phyloP scores from a whole-genome alignment of 164 flowering plant species.

The Sedum album region DNA sequence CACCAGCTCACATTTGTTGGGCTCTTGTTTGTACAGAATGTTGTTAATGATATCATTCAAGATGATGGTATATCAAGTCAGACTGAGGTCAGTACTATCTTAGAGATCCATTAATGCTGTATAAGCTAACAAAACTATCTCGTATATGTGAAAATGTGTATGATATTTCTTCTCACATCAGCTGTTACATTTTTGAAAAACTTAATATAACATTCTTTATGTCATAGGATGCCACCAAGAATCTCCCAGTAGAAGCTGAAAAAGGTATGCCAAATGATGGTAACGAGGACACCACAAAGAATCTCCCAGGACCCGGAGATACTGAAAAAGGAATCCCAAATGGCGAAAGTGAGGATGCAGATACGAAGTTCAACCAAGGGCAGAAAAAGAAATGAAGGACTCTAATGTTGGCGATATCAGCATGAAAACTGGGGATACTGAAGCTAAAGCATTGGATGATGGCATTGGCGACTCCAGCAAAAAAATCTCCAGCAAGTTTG shows the following conservation, averaged over 20 bases:
- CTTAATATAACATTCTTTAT: background rate
- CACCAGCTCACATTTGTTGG: background rate
- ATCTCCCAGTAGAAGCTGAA: too few relatives aligned
- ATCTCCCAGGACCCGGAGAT: background rate
- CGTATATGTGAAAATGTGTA: too few relatives aligned
- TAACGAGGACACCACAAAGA: too few relatives aligned
- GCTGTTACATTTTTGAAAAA: background rate
- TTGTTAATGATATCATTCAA: background rate
- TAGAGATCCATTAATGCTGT: too few relatives aligned
- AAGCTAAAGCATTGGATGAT: background rate
- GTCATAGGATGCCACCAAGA: conserved; percentile 1
- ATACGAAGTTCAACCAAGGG: background rate
- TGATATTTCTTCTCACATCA: too few relatives aligned
- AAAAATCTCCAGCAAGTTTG: background rate
- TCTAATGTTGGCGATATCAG: background rate
- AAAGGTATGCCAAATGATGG: too few relatives aligned
- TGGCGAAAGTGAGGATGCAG: background rate
- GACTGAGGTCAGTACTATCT: too few relatives aligned
- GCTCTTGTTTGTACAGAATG: background rate
- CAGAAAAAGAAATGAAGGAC: background rate
- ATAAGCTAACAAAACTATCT: too few relatives aligned
- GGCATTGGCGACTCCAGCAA: background rate
- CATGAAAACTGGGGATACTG: background rate
- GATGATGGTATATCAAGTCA: background rate
- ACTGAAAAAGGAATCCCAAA: background rate